Conservation (phyloP, 106 monocot species). For the Triglochin maritima region DNA sequence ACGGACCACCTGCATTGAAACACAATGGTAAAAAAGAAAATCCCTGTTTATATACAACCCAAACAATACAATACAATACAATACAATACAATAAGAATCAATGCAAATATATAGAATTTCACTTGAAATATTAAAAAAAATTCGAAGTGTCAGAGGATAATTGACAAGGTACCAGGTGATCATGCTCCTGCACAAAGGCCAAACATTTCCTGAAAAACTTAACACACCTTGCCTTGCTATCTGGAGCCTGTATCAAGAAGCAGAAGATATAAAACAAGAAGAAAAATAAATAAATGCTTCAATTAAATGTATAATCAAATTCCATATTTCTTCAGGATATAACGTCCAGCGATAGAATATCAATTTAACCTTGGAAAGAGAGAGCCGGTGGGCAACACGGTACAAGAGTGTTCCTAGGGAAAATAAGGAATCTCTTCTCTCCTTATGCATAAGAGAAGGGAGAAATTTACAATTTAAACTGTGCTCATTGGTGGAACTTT, state of each 20-base stretch:
- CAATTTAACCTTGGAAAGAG: constrained; percentile 68
- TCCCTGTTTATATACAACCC: too few relatives aligned
- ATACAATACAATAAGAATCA: too few relatives aligned
- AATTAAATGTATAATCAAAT: background rate
- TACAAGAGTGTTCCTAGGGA: constrained; percentile 86
- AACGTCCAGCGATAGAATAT: background rate
- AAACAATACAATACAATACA: too few relatives aligned
- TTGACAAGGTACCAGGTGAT: constrained; percentile 55
- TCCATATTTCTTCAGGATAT: too few relatives aligned
- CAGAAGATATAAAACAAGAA: background rate
- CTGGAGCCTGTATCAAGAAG: constrained; percentile 41
- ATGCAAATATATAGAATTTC: background rate
- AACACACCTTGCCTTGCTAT: constrained; percentile 63
- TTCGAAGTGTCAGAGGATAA: background rate
- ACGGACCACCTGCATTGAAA: constrained; percentile 51
- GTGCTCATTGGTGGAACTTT: constrained; percentile 37
- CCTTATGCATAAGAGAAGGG: constrained; percentile 63
- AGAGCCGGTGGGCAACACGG: constrained; percentile 85
- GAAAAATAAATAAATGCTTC: background rate
- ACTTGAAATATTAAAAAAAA: background rate
- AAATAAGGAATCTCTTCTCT: constrained; percentile 74
- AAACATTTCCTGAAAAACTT: constrained; percentile 88
- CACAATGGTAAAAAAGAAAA: background rate
- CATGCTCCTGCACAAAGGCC: constrained; percentile 68
- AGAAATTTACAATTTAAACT: constrained; percentile 36